Conservation (phyloP, 768 basidiomycete genomes). For the Leccinum boreale region DNA sequence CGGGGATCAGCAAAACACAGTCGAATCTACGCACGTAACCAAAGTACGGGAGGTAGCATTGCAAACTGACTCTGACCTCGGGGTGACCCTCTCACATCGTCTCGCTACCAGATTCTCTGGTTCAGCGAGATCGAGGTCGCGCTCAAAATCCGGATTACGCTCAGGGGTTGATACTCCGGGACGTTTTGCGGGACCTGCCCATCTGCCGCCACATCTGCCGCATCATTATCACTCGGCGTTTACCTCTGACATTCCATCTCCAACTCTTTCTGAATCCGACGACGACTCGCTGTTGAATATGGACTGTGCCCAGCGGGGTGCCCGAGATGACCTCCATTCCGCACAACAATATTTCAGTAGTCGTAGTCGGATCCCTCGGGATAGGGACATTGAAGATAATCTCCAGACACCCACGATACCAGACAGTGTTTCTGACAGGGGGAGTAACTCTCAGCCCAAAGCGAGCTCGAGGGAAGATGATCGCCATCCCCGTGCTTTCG, state of each 20-base stretch:
- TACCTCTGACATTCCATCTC: constrained; percentile 28
- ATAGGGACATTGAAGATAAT: constrained; percentile 57
- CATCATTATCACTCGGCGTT: constrained; percentile 30
- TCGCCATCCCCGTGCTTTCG: constrained; percentile 57
- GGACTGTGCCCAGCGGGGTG: constrained; percentile 42
- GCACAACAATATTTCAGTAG: constrained; percentile 36
- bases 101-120: constrained; percentile 28
- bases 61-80: constrained; percentile 28
- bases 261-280: constrained; percentile 40
- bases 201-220: constrained; percentile 41
- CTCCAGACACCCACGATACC: constrained; percentile 61
- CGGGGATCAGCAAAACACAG: constrained; percentile 14
- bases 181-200: constrained; percentile 51
- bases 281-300: constrained; percentile 32
- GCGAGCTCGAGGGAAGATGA: constrained; percentile 19
- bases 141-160: constrained; percentile 35
- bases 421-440: constrained; percentile 23
- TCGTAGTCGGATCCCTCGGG: constrained; percentile 57
- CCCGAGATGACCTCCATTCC: constrained; percentile 51
- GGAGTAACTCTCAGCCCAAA: constrained; percentile 9
- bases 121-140: constrained; percentile 31
- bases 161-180: constrained; percentile 67
- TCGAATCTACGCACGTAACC: constrained; percentile 18
- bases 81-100: constrained; percentile 30
- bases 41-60: constrained; percentile 29